Evolutionary conservation across 2,329 filamentous ascomycete species (phyloP).

Genomic region (Incumbomyces delicatus): DNA sequence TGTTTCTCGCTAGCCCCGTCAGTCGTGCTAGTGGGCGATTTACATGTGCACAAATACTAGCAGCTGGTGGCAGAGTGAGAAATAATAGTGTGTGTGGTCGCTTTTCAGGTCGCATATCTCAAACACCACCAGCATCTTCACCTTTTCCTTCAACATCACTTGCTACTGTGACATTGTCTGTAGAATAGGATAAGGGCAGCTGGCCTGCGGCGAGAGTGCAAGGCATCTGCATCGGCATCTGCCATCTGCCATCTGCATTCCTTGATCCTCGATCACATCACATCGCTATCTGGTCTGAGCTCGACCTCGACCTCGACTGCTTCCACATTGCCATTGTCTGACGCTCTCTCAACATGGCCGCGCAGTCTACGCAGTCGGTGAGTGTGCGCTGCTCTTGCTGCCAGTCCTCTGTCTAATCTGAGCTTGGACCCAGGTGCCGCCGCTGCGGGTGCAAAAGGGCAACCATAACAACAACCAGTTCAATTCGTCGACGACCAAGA

Average conservation of each 20-base stretch:
- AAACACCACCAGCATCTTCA: no score
- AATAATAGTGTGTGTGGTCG: conserved; percentile 5
- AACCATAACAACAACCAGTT: no score
- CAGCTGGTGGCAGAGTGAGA: no score
- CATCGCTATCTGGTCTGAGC: no score
- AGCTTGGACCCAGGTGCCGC: conserved; percentile 20
- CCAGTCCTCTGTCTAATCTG: neutral
- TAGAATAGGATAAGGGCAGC: neutral
- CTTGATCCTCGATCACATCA: conserved; percentile 8
- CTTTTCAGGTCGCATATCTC: conserved; percentile 5
- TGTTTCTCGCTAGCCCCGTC: neutral
- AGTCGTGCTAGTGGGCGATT: neutral
- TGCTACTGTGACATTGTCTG: no score
- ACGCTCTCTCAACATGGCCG: neutral
- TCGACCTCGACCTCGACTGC: conserved; percentile 9
- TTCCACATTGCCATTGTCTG: conserved; percentile 18
- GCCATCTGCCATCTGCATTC: neutral
- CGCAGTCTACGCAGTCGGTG: conserved; percentile 15
- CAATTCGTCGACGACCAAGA: conserved; percentile 53
- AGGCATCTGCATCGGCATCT: no score
- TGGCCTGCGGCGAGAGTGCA: neutral
- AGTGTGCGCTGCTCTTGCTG: conserved; percentile 4
- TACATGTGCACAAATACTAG: neutral
- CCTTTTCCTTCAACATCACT: no score
- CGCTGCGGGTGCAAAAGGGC: conserved; percentile 26